These are phyloP conservation scores for Kwoniella sp. DNA, from an alignment of 768 basidiomycete genomes.

Conservation along the genomic window DNA sequence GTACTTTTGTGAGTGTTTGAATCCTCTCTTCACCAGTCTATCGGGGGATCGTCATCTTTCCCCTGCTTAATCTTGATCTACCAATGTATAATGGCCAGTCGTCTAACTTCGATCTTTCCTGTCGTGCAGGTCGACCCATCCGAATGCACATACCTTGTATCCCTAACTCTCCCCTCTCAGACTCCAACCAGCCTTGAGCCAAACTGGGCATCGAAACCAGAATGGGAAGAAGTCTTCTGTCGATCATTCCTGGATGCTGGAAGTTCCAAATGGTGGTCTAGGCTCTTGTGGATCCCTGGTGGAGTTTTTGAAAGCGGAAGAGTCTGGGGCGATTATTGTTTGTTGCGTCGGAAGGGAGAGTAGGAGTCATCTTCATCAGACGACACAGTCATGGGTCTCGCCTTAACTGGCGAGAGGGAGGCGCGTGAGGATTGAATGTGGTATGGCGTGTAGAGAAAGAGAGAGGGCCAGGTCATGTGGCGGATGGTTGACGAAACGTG, in stretches of 20 bases:
- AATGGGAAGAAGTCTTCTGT: slow-evolving; percentile 83
- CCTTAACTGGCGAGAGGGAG: too few relatives aligned
- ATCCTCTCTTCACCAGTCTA: not conserved
- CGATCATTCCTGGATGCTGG: slow-evolving; percentile 78
- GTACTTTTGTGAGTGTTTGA: slow-evolving; percentile 70
- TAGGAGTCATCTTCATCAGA: not conserved
- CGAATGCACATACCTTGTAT: slow-evolving; percentile 85
- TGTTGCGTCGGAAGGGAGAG: slow-evolving; percentile 63
- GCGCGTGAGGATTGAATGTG: too few relatives aligned
- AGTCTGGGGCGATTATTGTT: slow-evolving; percentile 85
- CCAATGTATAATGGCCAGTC: too few relatives aligned
- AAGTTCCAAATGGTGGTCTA: slow-evolving; percentile 70
- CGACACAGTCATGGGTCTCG: not conserved
- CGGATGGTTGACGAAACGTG: too few relatives aligned
- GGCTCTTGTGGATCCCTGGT: slow-evolving; percentile 79
- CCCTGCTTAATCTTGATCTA: slow-evolving; percentile 8
- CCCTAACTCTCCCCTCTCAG: slow-evolving; percentile 80
- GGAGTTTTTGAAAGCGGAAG: slow-evolving; percentile 69
- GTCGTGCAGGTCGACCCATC: slow-evolving; percentile 66
- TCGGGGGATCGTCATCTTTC: too few relatives aligned
- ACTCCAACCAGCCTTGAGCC: slow-evolving; percentile 66
- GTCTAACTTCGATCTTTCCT: slow-evolving; percentile 8
- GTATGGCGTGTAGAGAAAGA: too few relatives aligned
- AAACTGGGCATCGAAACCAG: slow-evolving; percentile 63
- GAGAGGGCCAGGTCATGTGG: too few relatives aligned